Conservation (phyloP, 176 grass and related monocot genomes). For the Coix lacrymajobi region DNA sequence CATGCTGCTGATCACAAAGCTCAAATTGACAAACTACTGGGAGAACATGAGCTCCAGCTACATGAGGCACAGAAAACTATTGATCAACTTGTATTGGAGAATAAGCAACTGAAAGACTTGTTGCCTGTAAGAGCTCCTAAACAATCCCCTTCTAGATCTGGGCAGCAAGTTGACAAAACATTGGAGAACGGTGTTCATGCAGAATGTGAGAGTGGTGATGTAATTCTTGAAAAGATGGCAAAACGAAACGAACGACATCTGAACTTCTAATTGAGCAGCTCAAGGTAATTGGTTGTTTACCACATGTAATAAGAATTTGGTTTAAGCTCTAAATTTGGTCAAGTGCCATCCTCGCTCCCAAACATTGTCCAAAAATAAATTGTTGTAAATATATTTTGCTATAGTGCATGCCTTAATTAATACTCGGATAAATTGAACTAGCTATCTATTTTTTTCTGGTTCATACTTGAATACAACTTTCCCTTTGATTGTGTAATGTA, state of each 20-base stretch:
- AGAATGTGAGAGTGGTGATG: conserved; percentile 27
- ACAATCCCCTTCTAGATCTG: conserved; percentile 28
- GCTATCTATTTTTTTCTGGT: neutral
- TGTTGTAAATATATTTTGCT: neutral
- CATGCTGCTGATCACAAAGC: conserved; percentile 39
- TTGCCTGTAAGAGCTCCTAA: conserved; percentile 39
- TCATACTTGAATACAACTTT: neutral
- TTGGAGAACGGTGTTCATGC: conserved; percentile 23
- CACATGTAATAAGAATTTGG: conserved; percentile 10
- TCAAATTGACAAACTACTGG: conserved; percentile 25
- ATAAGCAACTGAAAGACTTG: conserved; percentile 46
- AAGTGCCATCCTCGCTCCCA: neutral
- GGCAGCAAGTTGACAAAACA: conserved; percentile 45
- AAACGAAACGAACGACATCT: conserved; percentile 60
- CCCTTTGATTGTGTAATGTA: neutral
- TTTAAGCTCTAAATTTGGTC: neutral
- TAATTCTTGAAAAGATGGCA: conserved; percentile 49
- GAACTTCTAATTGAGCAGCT: conserved; percentile 78
- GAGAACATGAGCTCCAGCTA: conserved; percentile 36
- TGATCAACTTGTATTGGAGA: conserved; percentile 50
- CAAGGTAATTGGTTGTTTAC: conserved; percentile 49
- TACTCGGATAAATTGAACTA: neutral
- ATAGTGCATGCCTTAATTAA: neutral
- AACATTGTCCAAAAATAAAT: neutral
- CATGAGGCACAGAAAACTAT: conserved; percentile 45